These are phyloP conservation scores for Chlamydomonas urium DNA, from an alignment of 139 green algal species.

Conservation along the genomic window DNA sequence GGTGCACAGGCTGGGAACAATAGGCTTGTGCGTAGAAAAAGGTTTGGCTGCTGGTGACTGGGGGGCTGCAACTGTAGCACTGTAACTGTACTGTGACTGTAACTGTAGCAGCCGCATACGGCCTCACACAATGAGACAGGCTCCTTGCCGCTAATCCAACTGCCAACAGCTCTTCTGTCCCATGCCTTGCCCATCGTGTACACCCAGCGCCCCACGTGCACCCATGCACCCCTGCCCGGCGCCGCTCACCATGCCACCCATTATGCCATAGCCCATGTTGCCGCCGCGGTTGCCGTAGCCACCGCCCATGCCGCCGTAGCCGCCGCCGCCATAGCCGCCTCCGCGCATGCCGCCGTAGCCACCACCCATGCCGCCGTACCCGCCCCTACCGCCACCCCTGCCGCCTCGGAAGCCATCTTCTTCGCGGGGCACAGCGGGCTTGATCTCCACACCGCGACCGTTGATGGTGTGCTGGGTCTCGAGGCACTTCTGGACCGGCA, in stretches of 20 bases:
- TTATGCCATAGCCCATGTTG: conserved; percentile 12
- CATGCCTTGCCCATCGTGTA: no score
- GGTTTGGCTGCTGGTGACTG: no score
- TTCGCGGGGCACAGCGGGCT: conserved; percentile 67
- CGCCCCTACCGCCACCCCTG: background rate
- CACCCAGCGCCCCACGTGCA: conserved; percentile 41
- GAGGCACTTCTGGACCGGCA: conserved; percentile 63
- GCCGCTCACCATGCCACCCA: background rate
- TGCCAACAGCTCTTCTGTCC: no score
- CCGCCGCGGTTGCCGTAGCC: conserved; percentile 15
- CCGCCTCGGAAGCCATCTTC: background rate
- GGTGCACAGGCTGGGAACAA: no score
- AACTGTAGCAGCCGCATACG: no score
- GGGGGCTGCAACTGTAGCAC: no score
- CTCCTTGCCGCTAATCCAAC: no score
- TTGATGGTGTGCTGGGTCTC: conserved; percentile 26
- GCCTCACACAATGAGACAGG: no score
- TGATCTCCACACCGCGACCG: conserved; percentile 77
- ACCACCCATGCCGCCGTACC: background rate
- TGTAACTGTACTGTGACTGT: no score
- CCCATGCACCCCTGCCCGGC: background rate
- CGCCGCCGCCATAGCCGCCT: conserved; percentile 9
- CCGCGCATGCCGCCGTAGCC: background rate
- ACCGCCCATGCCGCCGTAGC: conserved; percentile 6
- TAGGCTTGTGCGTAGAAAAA: no score